phyloP scores from a whole-genome alignment of 2,329 filamentous ascomycete species.

The Emmonsiellopsis sp. region DNA sequence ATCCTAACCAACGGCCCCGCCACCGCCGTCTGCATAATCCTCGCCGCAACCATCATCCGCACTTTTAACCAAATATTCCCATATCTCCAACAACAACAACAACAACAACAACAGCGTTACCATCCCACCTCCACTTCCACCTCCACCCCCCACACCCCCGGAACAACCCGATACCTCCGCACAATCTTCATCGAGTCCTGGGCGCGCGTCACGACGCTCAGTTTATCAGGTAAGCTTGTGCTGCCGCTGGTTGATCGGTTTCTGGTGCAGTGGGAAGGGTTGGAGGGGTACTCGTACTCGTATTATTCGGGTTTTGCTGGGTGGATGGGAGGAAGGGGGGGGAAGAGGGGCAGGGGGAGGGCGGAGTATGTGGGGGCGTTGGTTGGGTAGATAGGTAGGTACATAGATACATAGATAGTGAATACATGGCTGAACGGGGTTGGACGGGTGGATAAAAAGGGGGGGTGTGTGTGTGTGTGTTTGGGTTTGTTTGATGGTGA shows the following conservation, averaged over 20 bases:
- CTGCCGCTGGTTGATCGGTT: conserved; percentile 65
- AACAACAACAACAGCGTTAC: conserved; percentile 6
- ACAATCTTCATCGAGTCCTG: conserved; percentile 88
- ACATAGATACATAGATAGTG: not conserved
- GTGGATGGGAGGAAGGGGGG: conserved; percentile 30
- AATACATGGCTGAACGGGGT: too few relatives aligned
- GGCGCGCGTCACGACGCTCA: conserved; percentile 74
- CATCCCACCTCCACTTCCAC: conserved; percentile 27
- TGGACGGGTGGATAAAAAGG: too few relatives aligned
- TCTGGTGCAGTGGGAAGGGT: conserved; percentile 68
- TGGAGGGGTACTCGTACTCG: conserved; percentile 39
- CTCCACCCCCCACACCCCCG: not conserved
- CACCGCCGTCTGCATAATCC: conserved; percentile 68
- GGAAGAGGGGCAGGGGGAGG: conserved; percentile 18
- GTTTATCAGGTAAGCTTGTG: conserved; percentile 74
- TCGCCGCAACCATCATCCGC: conserved; percentile 49
- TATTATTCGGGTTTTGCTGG: conserved; percentile 17
- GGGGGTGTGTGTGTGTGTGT: too few relatives aligned
- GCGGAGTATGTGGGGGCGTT: conserved; percentile 32
- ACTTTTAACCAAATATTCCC: conserved; percentile 33
- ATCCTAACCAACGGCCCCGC: conserved; percentile 85
- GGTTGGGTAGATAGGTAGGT: conserved; percentile 15
- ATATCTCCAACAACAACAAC: conserved; percentile 5
- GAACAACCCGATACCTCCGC: conserved; percentile 43
- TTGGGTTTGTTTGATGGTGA: too few relatives aligned